Evolutionary conservation across 2,329 filamentous ascomycete genomes (phyloP).

Genomic region (Teratosphaeria destructans): DNA sequence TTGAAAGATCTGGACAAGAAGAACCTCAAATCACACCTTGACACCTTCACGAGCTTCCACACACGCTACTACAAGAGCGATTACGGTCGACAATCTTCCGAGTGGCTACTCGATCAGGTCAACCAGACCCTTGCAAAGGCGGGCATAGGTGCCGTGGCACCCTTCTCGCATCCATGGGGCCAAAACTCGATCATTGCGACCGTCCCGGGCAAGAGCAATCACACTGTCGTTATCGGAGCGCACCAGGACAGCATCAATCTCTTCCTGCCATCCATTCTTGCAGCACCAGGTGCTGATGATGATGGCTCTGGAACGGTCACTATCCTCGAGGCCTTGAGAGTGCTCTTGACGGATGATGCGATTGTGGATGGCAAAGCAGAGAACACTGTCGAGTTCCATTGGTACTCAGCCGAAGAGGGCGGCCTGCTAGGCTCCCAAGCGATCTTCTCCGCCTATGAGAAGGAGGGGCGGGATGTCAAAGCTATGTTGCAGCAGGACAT

Average conservation of each 20-base stretch:
- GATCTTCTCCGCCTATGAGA: slow-evolving; percentile 74
- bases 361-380: slow-evolving; percentile 58
- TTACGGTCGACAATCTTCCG: slow-evolving; percentile 71
- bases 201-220: slow-evolving; percentile 74
- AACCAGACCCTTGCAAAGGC: slow-evolving; percentile 59
- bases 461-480: slow-evolving; percentile 63
- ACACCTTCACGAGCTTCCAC: slow-evolving; percentile 68
- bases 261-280: slow-evolving; percentile 71
- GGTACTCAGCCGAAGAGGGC: slow-evolving; percentile 86
- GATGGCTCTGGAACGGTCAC: slow-evolving; percentile 74
- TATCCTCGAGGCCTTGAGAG: slow-evolving; percentile 81
- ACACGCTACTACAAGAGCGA: slow-evolving; percentile 74
- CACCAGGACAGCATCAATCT: slow-evolving; percentile 86
- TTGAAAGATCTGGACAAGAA: slow-evolving; percentile 60
- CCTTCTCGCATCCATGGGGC: slow-evolving; percentile 75
- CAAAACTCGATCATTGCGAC: slow-evolving; percentile 87
- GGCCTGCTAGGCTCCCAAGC: slow-evolving; percentile 81
- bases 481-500: slow-evolving; percentile 99
- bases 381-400: slow-evolving; percentile 94
- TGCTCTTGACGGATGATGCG: slow-evolving; percentile 59
- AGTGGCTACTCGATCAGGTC: slow-evolving; percentile 74
- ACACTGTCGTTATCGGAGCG: slow-evolving; percentile 78
- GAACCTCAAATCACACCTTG: slow-evolving; percentile 67
- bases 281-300: slow-evolving; percentile 88
- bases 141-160: slow-evolving; percentile 62